phyloP scores from a whole-genome alignment of 1,284 basidiomycete genomes.

The Fistulinella cinereoalba region DNA sequence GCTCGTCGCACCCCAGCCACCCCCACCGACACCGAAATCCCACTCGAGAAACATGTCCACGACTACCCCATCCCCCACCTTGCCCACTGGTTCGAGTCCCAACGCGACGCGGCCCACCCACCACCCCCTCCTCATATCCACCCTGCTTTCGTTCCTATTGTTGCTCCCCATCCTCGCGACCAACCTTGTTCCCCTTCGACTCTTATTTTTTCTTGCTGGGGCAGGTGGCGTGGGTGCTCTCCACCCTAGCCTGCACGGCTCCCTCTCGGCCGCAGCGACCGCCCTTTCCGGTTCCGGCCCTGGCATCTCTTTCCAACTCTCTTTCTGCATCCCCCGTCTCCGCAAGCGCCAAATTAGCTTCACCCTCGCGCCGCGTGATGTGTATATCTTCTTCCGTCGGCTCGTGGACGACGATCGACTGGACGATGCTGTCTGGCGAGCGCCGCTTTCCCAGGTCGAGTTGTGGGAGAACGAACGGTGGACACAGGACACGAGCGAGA shows the following conservation, averaged over 20 bases:
- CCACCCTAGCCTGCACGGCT: neutral
- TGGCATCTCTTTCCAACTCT: constrained; percentile 20
- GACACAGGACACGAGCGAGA: constrained; percentile 17
- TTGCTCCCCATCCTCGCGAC: constrained; percentile 51
- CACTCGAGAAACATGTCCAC: neutral
- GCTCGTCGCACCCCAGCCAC: constrained; percentile 34
- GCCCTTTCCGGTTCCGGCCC: constrained; percentile 12
- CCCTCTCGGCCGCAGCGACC: constrained; percentile 4
- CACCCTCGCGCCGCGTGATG: constrained; percentile 18
- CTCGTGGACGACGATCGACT: constrained; percentile 63
- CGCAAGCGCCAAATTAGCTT: constrained; percentile 8
- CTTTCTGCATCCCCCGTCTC: neutral
- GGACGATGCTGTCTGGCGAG: constrained; percentile 58
- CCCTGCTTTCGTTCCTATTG: constrained; percentile 43
- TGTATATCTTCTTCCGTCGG: constrained; percentile 36
- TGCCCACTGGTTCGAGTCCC: too few species aligned
- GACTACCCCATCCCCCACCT: neutral
- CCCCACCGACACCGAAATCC: neutral
- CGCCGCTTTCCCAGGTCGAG: constrained; percentile 63
- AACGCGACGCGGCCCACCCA: neutral
- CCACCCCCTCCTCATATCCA: constrained; percentile 41
- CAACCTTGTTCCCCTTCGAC: constrained; percentile 52
- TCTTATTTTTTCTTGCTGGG: constrained; percentile 52
- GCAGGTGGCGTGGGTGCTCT: constrained; percentile 43
- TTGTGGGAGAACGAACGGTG: constrained; percentile 77